A percentile compares a stretch with the other conserved stretches of the same genome.
Conservation (phyloP, 306 rosid species). For the Glycine tomentella region DNA sequence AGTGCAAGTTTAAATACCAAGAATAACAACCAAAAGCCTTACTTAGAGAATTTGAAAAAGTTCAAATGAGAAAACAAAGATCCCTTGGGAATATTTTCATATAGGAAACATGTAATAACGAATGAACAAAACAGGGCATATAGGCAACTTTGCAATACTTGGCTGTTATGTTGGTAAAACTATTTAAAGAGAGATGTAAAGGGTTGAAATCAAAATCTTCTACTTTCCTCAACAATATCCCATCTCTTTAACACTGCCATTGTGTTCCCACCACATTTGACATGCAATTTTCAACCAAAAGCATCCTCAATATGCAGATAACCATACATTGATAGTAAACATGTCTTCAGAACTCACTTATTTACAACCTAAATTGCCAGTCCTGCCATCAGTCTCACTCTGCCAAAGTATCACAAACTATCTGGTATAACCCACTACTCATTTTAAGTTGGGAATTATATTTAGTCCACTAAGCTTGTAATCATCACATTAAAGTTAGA, state of each 20-base stretch:
- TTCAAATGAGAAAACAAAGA: slow-evolving; percentile 30
- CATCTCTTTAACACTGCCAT: slow-evolving; percentile 28
- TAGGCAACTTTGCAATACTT: slow-evolving; percentile 14
- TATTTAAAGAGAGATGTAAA: background rate
- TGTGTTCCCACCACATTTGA: slow-evolving; percentile 23
- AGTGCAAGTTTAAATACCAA: slow-evolving; percentile 26
- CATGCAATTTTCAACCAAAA: slow-evolving; percentile 37
- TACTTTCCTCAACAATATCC: slow-evolving; percentile 8
- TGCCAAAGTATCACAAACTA: slow-evolving; percentile 24
- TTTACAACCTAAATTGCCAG: slow-evolving; percentile 19
- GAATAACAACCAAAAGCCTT: slow-evolving; percentile 33
- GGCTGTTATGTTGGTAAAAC: slow-evolving; percentile 18
- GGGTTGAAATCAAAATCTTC: slow-evolving; percentile 21
- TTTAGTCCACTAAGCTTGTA: slow-evolving; percentile 13
- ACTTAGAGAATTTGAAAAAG: slow-evolving; percentile 10
- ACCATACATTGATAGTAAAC: slow-evolving; percentile 1
- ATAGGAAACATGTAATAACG: too few relatives aligned
- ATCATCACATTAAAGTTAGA: background rate
- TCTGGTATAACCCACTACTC: slow-evolving; percentile 6
- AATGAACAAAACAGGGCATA: too few relatives aligned
- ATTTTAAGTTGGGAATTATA: background rate
- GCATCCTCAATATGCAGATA: background rate
- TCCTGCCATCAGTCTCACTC: slow-evolving; percentile 31
- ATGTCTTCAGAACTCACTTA: slow-evolving; percentile 10
- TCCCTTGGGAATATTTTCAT: slow-evolving; percentile 16